Percentiles rank a stretch among this genome's conserved stretches.
phyloP scores from a whole-genome alignment of 2,329 filamentous ascomycete species.

The Dactylonectria macrodidyma region DNA sequence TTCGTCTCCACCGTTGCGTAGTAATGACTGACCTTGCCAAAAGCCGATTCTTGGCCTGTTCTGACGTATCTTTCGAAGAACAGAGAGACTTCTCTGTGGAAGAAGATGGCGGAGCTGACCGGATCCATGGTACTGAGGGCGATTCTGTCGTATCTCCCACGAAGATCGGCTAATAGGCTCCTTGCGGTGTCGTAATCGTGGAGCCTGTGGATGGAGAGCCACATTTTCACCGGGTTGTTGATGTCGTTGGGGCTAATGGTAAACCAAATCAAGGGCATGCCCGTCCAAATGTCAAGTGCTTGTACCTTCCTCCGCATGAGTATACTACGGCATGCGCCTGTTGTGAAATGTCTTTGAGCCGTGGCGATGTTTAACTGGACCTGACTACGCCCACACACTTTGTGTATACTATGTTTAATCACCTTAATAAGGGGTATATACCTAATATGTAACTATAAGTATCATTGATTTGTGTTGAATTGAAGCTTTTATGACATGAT shows the following conservation, averaged over 20 bases:
- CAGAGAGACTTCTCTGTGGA: slow-evolving; percentile 15
- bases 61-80: slow-evolving; percentile 27
- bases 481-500: too few species aligned
- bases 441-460: too few species aligned
- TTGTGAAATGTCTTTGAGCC: background rate
- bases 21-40: slow-evolving; percentile 13
- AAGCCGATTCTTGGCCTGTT: background rate
- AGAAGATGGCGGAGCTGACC: slow-evolving; percentile 28
- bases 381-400: too few species aligned
- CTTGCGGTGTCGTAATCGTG: slow-evolving; percentile 19
- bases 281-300: slow-evolving; percentile 22
- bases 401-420: too few species aligned
- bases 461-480: too few species aligned
- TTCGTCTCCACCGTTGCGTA: too few species aligned
- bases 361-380: too few species aligned
- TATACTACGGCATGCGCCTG: background rate
- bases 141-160: background rate
- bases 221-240: slow-evolving; percentile 31
- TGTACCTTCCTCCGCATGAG: too few species aligned
- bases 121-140: too few species aligned
- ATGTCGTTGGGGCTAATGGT: slow-evolving; percentile 30
- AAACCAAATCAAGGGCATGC: slow-evolving; percentile 26
- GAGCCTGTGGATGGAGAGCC: slow-evolving; percentile 23
- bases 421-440: too few species aligned
- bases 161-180: background rate